These are phyloP conservation scores for Sordariomycetes sp. DNA, from an alignment of 2,329 filamentous ascomycete genomes.

Conservation along the genomic window DNA sequence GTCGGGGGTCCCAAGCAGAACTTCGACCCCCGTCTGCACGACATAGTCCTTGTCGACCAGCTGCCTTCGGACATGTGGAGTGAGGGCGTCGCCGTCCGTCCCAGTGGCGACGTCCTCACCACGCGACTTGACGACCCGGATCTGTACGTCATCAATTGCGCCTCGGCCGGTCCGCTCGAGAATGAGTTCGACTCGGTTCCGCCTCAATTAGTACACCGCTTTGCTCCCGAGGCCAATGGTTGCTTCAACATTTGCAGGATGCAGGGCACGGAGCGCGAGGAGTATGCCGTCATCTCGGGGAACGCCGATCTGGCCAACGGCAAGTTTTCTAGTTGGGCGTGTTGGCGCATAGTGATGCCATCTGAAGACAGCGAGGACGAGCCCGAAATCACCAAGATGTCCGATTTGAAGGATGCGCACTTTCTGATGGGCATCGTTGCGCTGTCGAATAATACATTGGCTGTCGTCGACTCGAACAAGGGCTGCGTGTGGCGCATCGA, in stretches of 20 bases:
- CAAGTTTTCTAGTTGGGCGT: slow-evolving; percentile 2
- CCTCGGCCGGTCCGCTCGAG: neutral
- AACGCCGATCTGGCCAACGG: slow-evolving; percentile 4
- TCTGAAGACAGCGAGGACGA: slow-evolving; percentile 1
- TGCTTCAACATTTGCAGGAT: slow-evolving; percentile 5
- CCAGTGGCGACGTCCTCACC: slow-evolving; percentile 3
- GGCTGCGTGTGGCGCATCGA: slow-evolving; percentile 5
- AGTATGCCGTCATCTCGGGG: slow-evolving; percentile 6
- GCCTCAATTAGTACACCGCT: slow-evolving; percentile 4
- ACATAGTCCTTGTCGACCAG: slow-evolving; percentile 4
- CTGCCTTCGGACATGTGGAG: slow-evolving; percentile 4
- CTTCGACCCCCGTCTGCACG: slow-evolving; percentile 1
- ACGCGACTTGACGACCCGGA: slow-evolving; percentile 4
- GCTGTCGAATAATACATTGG: slow-evolving; percentile 2
- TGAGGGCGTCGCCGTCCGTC: slow-evolving; percentile 4
- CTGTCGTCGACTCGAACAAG: slow-evolving; percentile 3
- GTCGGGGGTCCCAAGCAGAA: neutral
- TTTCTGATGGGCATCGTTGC: slow-evolving; percentile 5
- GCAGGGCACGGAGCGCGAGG: slow-evolving; percentile 3
- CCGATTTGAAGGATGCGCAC: slow-evolving; percentile 2
- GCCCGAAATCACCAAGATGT: slow-evolving; percentile 3
- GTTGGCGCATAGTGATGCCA: slow-evolving; percentile 4
- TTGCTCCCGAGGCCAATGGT: slow-evolving; percentile 5
- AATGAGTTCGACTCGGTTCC: neutral
- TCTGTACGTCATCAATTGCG: slow-evolving; percentile 3